These are phyloP conservation scores for Euclidium syriacum DNA, from an alignment of 345 rosid genomes.

Conservation along the genomic window DNA sequence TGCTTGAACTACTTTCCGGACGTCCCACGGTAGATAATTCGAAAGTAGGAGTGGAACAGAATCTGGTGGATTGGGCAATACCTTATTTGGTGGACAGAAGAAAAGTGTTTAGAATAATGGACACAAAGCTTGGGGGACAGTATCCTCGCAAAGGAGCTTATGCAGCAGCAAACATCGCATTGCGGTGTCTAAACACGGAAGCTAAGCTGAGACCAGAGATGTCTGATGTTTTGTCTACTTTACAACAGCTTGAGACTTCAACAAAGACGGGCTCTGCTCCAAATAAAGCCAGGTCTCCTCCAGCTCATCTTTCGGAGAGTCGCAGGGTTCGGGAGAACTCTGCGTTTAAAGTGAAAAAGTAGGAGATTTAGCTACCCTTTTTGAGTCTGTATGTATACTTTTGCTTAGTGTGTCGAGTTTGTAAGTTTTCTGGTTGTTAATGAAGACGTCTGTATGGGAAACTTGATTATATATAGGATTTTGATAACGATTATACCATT, in stretches of 20 bases:
- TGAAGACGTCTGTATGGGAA: neutral
- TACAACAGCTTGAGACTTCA: conserved; percentile 28
- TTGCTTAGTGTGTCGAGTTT: neutral
- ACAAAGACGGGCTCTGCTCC: neutral
- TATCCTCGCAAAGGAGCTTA: conserved; percentile 57
- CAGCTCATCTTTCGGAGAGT: conserved; percentile 2
- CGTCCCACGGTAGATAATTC: conserved; percentile 47
- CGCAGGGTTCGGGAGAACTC: neutral
- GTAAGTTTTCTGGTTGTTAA: neutral
- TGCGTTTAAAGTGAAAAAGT: neutral
- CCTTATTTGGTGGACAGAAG: conserved; percentile 59
- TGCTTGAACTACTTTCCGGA: conserved; percentile 59
- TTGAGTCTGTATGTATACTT: conserved; percentile 1
- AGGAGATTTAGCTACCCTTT: neutral
- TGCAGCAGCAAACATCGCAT: conserved; percentile 48
- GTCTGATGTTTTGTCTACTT: conserved; percentile 42
- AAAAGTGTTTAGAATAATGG: conserved; percentile 61
- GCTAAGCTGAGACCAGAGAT: conserved; percentile 58
- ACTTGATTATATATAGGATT: neutral
- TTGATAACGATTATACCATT: neutral
- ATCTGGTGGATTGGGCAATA: conserved; percentile 74
- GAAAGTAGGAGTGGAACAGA: conserved; percentile 48
- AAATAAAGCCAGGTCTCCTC: conserved; percentile 11
- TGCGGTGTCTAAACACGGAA: conserved; percentile 42
- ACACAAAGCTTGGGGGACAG: conserved; percentile 60